Evolutionary conservation across 2,329 filamentous ascomycete species (phyloP).

Genomic region (Aspergillus jensenii): DNA sequence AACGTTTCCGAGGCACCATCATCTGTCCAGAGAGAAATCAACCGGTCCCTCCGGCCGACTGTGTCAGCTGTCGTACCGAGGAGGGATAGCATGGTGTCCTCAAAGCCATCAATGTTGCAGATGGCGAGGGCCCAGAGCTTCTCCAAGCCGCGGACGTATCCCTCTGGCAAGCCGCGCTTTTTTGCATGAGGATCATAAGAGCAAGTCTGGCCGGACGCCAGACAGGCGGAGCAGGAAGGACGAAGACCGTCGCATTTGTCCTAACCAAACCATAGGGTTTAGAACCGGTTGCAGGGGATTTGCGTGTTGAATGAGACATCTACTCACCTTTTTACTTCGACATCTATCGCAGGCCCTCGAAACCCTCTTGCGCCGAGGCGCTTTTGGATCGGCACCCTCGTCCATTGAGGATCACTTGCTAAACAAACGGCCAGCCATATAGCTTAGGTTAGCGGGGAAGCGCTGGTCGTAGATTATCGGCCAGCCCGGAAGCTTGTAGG

Average conservation of each 20-base stretch:
- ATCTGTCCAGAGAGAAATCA: conserved; percentile 42
- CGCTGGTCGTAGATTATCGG: background rate
- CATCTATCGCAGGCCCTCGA: conserved; percentile 48
- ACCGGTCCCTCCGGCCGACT: conserved; percentile 28
- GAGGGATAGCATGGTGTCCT: conserved; percentile 41
- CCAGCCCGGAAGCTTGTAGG: background rate
- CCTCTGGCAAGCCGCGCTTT: conserved; percentile 47
- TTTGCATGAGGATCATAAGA: conserved; percentile 46
- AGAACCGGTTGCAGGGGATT: background rate
- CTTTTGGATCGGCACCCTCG: conserved; percentile 38
- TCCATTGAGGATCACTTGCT: conserved; percentile 34
- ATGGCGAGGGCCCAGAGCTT: conserved; percentile 47
- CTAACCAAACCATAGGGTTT: conserved; percentile 14
- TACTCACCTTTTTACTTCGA: conserved; percentile 43
- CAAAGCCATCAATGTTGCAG: conserved; percentile 46
- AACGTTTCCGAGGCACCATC: conserved; percentile 42
- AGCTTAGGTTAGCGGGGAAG: conserved; percentile 7
- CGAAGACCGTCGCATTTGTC: conserved; percentile 47
- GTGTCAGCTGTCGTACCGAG: conserved; percentile 38
- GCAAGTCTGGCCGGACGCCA: conserved; percentile 40
- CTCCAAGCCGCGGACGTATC: conserved; percentile 48
- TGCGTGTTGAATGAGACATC: background rate
- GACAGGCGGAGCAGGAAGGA: conserved; percentile 45
- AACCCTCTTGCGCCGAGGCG: conserved; percentile 45
- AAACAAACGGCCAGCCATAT: conserved; percentile 27